Percentiles rank a stretch among this genome's conserved stretches.
Evolutionary conservation across 1,139 yeast genomes (phyloP).

Genomic region (Pichia sp.): DNA sequence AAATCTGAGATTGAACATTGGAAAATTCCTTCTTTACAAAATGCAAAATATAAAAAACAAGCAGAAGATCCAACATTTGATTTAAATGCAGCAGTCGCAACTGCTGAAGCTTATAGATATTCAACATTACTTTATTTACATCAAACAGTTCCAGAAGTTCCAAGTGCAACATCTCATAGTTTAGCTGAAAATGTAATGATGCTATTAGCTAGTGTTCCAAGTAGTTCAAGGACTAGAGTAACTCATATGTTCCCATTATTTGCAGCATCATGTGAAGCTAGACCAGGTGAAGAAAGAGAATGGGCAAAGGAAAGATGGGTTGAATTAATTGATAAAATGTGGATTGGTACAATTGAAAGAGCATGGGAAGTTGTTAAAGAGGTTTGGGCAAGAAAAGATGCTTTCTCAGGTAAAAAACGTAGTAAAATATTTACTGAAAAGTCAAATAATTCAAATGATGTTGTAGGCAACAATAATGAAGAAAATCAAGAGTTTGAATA

Average conservation of each 20-base stretch:
- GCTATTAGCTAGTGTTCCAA: constrained; percentile 56
- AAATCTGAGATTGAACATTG: constrained; percentile 45
- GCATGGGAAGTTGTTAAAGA: constrained; percentile 65
- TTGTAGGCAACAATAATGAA: constrained; percentile 20
- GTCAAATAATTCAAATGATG: constrained; percentile 5
- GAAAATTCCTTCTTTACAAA: constrained; percentile 40
- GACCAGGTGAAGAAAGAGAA: constrained; percentile 49
- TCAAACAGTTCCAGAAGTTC: constrained; percentile 66
- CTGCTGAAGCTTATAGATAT: constrained; percentile 63
- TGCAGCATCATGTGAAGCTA: constrained; percentile 61
- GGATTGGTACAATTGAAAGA: constrained; percentile 61
- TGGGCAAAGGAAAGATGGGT: constrained; percentile 62
- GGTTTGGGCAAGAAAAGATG: constrained; percentile 60
- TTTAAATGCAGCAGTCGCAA: constrained; percentile 52
- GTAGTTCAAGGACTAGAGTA: constrained; percentile 49
- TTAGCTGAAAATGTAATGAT: constrained; percentile 56
- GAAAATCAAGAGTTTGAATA: constrained; percentile 20
- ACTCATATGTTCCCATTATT: constrained; percentile 60
- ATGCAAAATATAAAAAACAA: constrained; percentile 30
- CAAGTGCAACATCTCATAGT: constrained; percentile 47
- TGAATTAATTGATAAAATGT: constrained; percentile 45
- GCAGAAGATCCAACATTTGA: constrained; percentile 46
- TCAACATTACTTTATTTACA: constrained; percentile 54
- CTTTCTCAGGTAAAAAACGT: constrained; percentile 26
- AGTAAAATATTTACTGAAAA: not conserved